Evolutionary conservation across 352 stramenopile species (phyloP), one percentile per base, ranked within the genome.

Genomic region (Globisporangium mamillatum): DNA sequence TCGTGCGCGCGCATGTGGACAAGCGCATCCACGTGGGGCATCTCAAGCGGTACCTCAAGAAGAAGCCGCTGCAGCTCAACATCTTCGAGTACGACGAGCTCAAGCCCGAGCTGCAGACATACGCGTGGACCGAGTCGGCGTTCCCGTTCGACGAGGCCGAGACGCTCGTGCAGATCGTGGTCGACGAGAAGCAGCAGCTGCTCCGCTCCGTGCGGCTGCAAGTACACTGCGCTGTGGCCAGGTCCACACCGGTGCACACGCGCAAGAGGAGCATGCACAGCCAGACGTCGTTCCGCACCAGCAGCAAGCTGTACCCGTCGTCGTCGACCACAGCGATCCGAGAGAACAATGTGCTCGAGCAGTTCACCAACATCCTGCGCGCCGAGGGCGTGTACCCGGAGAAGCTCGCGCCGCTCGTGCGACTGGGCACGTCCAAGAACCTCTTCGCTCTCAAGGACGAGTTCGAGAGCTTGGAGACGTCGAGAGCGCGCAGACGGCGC

Each of bases 131-230:
- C 14, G 87, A 95, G 60, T 79, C 77, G 22, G 86, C 87, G 14
- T 95, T 98, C 59, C 91, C 97, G 16, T 98, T 91, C 61, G 87
- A 92, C 18, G 81, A 80, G 4, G 75, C 85, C 38, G 79, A 80
- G 32, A 97, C 97, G 7, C 81, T 84, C 41, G 86, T 99, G 34
- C 84, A 95, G 71, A 74, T 96, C 27, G 64, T 89, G 6, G 72
- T 93, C 12, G 69, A 92, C 64, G 82, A 90, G 61, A 76, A 73
- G 27, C 82, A 90, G 50, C 77, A 87, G 61, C 54, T 90, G 32
- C 70, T 91, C 22, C 75, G 79, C 5, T 89, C 81, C 10, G 82
- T 92, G 24, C 81, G 80, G 0, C 64, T 92, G n/a, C 82, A 91
- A 58, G 85, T 90, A 4, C 75, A 79, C 25, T 89, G 79, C 53